Base-by-base conservation (phyloP, 805 yeast genomes). In the fission yeast (Schizosaccharomyces pombe) region DNA sequence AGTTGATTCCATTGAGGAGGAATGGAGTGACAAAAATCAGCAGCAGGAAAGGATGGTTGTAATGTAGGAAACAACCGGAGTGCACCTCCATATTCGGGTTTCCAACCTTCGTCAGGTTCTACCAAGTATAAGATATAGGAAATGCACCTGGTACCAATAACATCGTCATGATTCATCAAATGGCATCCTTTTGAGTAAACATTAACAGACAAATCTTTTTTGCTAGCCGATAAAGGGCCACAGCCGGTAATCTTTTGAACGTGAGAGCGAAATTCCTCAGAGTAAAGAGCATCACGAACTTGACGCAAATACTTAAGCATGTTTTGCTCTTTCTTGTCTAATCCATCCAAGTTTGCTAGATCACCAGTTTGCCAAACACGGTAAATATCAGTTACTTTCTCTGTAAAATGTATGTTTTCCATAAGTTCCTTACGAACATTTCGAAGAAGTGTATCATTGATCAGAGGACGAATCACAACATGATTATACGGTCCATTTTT, bases 321-420 rank as follows among this genome's bases (percentile, higher is more conserved):
- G 5, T 78, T 72, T 26, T 82, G 67, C 64, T 89, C 94, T 55
- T 78, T 76, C 72, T 79, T 73, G 58, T 85, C 76, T 57, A 91
- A 71, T 0, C 95, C 95, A 0, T 91, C 82, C 47, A 91, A 68
- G 64, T 91, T 93, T 47, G 95, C 95, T 60, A 91, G 74, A 67
- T 95, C 64, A 81, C 99, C 68, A 77, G 83, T 70, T 80, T 96
- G 74, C 55, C 64, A 68, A 68, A 79, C 94, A 65, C 85, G 87
- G 67, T 91, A 91, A 58, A 91, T 91, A 64, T 91, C 99, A 0
- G 99, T 91, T 66, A 93, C 99, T 66, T 93, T 91, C 60, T 80
- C 78, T 8, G 97, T 86, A 71, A 93, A 91, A 47, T 84, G 91
- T 57, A 91, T 80, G 62, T 86, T 82, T 2, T 72, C 68, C 59